phyloP scores from a whole-genome alignment of 2,329 filamentous ascomycete species.

The Monilinia aucupariae region DNA sequence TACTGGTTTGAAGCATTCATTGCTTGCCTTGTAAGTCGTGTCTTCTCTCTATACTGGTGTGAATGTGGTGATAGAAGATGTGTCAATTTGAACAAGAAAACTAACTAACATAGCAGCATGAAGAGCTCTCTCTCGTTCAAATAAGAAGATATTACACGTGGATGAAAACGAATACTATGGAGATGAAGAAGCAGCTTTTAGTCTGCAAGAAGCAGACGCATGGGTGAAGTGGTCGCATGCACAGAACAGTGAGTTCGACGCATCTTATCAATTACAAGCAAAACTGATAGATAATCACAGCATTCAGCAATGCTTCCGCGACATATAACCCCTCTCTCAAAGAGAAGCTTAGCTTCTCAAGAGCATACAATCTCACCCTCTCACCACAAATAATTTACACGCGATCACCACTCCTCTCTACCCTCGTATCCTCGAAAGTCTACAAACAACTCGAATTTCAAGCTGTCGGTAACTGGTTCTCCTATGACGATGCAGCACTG shows the following conservation, averaged over 20 bases:
- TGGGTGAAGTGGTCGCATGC: constrained; percentile 55
- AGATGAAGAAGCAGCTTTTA: constrained; percentile 77
- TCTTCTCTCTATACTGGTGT: constrained; percentile 11
- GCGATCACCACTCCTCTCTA: constrained; percentile 68
- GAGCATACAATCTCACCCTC: constrained; percentile 76
- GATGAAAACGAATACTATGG: constrained; percentile 88
- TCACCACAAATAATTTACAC: constrained; percentile 84
- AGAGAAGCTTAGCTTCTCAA: constrained; percentile 52
- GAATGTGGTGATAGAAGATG: not conserved
- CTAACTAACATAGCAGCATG: constrained; percentile 64
- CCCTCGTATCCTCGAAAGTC: constrained; percentile 82
- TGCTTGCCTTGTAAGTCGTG: constrained; percentile 64
- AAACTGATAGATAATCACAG: constrained; percentile 19
- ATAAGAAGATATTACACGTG: constrained; percentile 85
- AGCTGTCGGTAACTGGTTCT: constrained; percentile 88
- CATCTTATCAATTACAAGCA: constrained; percentile 5
- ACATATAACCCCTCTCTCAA: constrained; percentile 20
- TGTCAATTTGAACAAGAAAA: constrained; percentile 39
- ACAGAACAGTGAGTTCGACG: constrained; percentile 32
- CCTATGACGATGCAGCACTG: constrained; percentile 50
- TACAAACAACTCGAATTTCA: constrained; percentile 90
- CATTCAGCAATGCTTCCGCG: constrained; percentile 31
- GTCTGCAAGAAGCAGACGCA: constrained; percentile 70
- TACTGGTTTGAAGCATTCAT: constrained; percentile 71
- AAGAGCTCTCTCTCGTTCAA: constrained; percentile 88